Percentiles rank a stretch among this genome's conserved stretches.
Conservation (phyloP, 371 early-diverging fungal species). For the Apophysomyces trapeziformis region DNA sequence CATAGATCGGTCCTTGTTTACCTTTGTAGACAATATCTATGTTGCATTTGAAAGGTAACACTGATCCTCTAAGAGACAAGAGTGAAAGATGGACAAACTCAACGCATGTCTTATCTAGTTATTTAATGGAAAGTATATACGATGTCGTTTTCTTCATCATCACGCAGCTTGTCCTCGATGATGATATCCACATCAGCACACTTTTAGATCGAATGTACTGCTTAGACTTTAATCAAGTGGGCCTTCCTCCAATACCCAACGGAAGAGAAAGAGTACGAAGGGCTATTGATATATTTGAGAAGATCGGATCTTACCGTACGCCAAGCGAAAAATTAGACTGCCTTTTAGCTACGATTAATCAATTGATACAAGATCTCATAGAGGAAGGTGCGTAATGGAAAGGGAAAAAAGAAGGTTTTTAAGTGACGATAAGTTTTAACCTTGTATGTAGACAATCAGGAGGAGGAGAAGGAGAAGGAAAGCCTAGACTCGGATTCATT, state of each 20-base stretch:
- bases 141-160: constrained; percentile 64
- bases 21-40: constrained; percentile 28
- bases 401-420: no score
- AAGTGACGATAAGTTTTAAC: background rate
- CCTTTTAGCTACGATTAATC: constrained; percentile 40
- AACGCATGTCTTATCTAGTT: constrained; percentile 19
- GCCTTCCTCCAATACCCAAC: constrained; percentile 35
- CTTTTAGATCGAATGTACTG: constrained; percentile 46
- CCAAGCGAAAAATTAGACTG: constrained; percentile 59
- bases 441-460: background rate
- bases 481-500: constrained; percentile 48
- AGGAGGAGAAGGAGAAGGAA: constrained; percentile 9
- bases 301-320: constrained; percentile 55
- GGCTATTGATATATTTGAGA: constrained; percentile 52
- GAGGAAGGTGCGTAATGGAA: background rate
- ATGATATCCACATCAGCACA: constrained; percentile 42
- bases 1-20: constrained; percentile 16
- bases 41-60: constrained; percentile 47
- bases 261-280: constrained; percentile 34
- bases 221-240: constrained; percentile 59
- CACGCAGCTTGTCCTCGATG: constrained; percentile 38
- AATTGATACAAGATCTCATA: constrained; percentile 8
- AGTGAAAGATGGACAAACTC: background rate
- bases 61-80: background rate
- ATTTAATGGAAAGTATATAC: constrained; percentile 62